Base-by-base conservation (phyloP, 306 rosid genomes). In the Gynostemma pentaphyllum region DNA sequence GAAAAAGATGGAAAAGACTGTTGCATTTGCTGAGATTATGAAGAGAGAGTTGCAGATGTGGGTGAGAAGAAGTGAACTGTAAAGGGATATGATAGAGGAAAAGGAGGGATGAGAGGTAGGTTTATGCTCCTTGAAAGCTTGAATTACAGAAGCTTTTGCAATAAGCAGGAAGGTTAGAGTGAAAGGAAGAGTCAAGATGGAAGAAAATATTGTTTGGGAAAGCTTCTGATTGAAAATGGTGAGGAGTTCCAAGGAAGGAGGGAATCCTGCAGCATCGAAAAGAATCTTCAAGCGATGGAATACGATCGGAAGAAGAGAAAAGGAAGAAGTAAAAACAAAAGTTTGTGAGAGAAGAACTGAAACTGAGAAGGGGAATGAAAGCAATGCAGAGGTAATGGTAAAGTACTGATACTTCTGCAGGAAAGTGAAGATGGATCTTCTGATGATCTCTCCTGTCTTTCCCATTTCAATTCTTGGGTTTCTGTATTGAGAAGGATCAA, bases 391-490 rank as follows among this genome's bases (percentile, higher is more conserved):
- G 1, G 12, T 14, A 54, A 55, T 41, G 42, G 68, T 56, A 32
- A 73, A 67, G 48, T 54, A 67, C 21, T 59, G 64, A 60, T 57
- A 67, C 6, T 67, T 51, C 46, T 66, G 51, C 11, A 73, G 68
- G 30, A 73, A 67, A 32, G 46, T 59, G 68, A 47, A 51, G 72
- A 73, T 49, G 49, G 77, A 67, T 19, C 21, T 60, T 64, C 77
- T 73, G 48, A 73, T 23, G 30, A 73, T 67, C 10, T 18, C 67
- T 76, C 75, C 15, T 46, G 94, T 70, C 46, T 67, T 78, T 34
- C 80, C 99, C 99, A 94, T 92, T 76, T 84, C 42, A 70, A 66
- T 19, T 9, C 29, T 5, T 68, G 46, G 39, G 64, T 62, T 68
- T 66, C 15, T 72, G 80, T 72, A 68, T 70, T 68, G n/a, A 59